Evolutionary conservation across 1,139 yeast species (phyloP).

Genomic region (Eremothecium cymbalariae): DNA sequence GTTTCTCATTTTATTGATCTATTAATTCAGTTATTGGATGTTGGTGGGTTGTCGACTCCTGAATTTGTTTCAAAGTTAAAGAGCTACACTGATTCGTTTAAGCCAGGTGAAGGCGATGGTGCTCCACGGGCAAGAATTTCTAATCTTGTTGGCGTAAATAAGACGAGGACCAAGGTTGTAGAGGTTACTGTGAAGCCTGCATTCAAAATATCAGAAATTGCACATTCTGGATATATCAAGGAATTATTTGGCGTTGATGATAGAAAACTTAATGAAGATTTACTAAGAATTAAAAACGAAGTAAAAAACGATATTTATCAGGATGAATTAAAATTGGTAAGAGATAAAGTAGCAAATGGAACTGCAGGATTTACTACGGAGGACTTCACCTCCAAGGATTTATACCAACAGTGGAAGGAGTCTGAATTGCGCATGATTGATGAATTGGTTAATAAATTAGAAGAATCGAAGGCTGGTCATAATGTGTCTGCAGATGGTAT

Average conservation of each 20-base stretch:
- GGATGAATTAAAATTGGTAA: slow-evolving; percentile 31
- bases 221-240: slow-evolving; percentile 36
- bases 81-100: slow-evolving; percentile 38
- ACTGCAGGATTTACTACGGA: slow-evolving; percentile 37
- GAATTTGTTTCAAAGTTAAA: slow-evolving; percentile 38
- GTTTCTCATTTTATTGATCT: slow-evolving; percentile 51
- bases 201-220: slow-evolving; percentile 44
- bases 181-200: slow-evolving; percentile 34
- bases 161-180: not conserved
- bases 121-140: not conserved
- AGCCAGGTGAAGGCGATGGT: slow-evolving; percentile 14
- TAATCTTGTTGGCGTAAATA: not conserved
- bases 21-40: slow-evolving; percentile 43
- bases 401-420: slow-evolving; percentile 48
- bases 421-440: slow-evolving; percentile 38
- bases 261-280: slow-evolving; percentile 43
- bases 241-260: slow-evolving; percentile 38
- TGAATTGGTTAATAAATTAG: slow-evolving; percentile 37
- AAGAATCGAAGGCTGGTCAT: slow-evolving; percentile 29
- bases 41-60: slow-evolving; percentile 35
- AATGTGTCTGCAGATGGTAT: not conserved
- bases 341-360: slow-evolving; percentile 35
- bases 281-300: slow-evolving; percentile 36
- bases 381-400: slow-evolving; percentile 38
- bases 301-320: slow-evolving; percentile 35